Evolutionary conservation across 768 basidiomycete genomes (phyloP).

Genomic region (Candolleomyces aberdarensis): DNA sequence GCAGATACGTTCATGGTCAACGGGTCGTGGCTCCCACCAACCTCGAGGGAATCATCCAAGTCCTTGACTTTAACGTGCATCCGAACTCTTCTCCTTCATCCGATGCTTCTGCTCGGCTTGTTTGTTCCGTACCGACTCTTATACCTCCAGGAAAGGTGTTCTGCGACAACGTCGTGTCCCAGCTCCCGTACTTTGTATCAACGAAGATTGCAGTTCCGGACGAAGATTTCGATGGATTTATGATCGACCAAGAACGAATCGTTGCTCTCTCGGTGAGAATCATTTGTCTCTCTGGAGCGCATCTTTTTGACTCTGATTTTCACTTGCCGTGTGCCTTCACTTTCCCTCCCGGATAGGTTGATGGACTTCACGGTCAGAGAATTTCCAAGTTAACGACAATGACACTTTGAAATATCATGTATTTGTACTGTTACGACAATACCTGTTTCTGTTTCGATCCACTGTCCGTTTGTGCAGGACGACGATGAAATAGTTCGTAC

Average conservation of each 20-base stretch:
- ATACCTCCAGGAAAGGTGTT: not conserved
- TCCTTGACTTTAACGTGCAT: constrained; percentile 12
- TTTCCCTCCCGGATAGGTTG: not conserved
- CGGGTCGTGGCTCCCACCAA: constrained; percentile 5
- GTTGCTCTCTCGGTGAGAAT: not conserved
- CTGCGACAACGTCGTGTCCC: not conserved
- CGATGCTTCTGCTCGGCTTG: not conserved
- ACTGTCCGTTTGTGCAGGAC: too few relatives aligned
- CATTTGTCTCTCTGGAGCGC: not conserved
- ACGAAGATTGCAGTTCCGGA: not conserved
- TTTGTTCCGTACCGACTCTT: not conserved
- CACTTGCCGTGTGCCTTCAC: not conserved
- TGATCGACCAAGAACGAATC: constrained; percentile 8
- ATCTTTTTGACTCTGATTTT: not conserved
- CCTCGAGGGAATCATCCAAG: not conserved
- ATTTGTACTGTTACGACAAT: not conserved
- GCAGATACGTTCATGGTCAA: constrained; percentile 12
- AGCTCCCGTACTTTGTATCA: not conserved
- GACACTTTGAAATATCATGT: not conserved
- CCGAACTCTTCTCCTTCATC: not conserved
- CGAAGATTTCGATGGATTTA: not conserved
- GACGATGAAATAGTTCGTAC: too few relatives aligned
- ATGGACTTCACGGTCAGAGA: not conserved
- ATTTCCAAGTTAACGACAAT: not conserved
- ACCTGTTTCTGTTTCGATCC: too few relatives aligned